Conservation (phyloP, 129 eudicot species). For the Dittrichia graveolens region DNA sequence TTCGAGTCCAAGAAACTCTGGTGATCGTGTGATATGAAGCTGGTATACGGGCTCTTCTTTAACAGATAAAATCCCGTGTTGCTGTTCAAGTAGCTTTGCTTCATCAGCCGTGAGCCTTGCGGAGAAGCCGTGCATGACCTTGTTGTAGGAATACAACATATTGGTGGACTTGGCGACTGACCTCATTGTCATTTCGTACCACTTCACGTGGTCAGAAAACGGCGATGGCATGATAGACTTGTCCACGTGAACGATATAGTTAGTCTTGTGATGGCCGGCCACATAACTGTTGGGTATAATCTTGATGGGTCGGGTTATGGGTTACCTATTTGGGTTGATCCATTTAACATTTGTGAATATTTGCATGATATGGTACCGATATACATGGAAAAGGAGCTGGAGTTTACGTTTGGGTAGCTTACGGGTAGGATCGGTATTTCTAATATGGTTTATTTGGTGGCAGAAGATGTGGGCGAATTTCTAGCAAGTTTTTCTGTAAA, state of each 20-base stretch:
- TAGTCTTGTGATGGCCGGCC: conserved; percentile 39
- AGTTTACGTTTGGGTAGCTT: too few relatives aligned
- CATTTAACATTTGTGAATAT: too few relatives aligned
- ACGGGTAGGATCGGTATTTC: too few relatives aligned
- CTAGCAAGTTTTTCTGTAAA: too few relatives aligned
- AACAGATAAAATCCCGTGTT: conserved; percentile 54
- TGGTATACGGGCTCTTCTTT: conserved; percentile 54
- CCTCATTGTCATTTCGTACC: conserved; percentile 59
- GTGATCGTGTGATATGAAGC: conserved; percentile 78
- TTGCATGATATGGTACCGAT: too few relatives aligned
- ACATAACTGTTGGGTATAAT: too few relatives aligned
- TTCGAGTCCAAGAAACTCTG: conserved; percentile 70
- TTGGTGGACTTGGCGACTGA: conserved; percentile 47
- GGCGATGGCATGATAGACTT: conserved; percentile 55
- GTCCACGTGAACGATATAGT: conserved; percentile 77
- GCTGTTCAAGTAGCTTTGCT: conserved; percentile 45
- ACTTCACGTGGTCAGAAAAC: conserved; percentile 53
- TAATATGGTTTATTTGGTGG: too few relatives aligned
- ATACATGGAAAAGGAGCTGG: too few relatives aligned
- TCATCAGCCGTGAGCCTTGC: conserved; percentile 53
- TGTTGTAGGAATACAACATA: conserved; percentile 62
- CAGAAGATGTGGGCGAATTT: too few relatives aligned
- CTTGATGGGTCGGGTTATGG: too few relatives aligned
- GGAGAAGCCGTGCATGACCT: conserved; percentile 75
- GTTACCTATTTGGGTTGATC: too few relatives aligned